Base-by-base conservation (phyloP, 306 rosid species). In the Cyclanthera cordifolia region DNA sequence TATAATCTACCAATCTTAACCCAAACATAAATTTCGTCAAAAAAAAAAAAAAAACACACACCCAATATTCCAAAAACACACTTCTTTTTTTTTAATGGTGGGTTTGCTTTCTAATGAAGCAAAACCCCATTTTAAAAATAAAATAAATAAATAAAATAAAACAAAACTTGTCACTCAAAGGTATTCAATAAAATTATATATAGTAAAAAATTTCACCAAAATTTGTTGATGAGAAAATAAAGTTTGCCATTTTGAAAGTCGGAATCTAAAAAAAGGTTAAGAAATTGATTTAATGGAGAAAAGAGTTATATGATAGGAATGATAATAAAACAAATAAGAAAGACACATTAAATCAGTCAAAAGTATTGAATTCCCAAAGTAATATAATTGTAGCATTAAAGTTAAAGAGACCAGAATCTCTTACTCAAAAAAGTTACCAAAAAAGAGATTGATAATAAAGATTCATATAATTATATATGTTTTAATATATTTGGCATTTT, bases 241-340 rank as follows among this genome's bases (percentile, higher is more conserved):
- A 49, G 7, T 47, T 47, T 53, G 3, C 25, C 9, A n/a, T n/a
- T n/a, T 28, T 17, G 27, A 4, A 52, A 16, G 60, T 58, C 75
- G 58, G 47, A 24, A 17, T 82, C 90, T 76, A 16, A 39, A 25
- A 25, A 82, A 81, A 79, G 74, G 80, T 51, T 54, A 28, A 11
- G 67, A 39, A 67, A 73, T 75, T 61, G 12, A 71, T 5, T 67
- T 28, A 57, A 56, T 55, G 73, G 74, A 69, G 54, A 59, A 69
- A 79, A 32, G 4, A 43, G 74, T 17, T 63, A 51, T 63, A 51
- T 53, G 57, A 4, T 76, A 78, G 50, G 69, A 65, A 79, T 71
- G 55, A 74, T 53, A 53, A 78, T 49, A 58, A 76, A 77, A 79
- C 70, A 65, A 65, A 65, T 2, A 65, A 65, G 23, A 65, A 65